These are phyloP conservation scores for Debaryomyces prosopidis DNA, from an alignment of 805 yeast species.

Conservation along the genomic window DNA sequence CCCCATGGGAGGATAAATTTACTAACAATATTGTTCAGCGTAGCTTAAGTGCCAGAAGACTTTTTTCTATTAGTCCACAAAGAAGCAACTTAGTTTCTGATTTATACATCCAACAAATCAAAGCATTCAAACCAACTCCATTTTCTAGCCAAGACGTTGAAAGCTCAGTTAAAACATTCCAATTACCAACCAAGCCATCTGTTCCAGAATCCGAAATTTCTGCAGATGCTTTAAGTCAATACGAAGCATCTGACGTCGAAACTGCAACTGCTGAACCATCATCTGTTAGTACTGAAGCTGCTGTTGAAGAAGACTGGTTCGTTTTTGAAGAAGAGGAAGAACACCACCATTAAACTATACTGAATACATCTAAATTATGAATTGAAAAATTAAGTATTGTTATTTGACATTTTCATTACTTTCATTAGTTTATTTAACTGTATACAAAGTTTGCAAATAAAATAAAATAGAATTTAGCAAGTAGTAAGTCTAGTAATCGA, in stretches of 20 bases:
- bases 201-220: slow-evolving; percentile 71
- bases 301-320: slow-evolving; percentile 71
- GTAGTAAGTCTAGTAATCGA: background rate
- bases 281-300: slow-evolving; percentile 41
- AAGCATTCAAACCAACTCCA: slow-evolving; percentile 84
- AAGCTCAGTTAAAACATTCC: slow-evolving; percentile 80
- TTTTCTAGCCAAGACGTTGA: slow-evolving; percentile 73
- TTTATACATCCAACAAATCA: slow-evolving; percentile 82
- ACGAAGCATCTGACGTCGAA: slow-evolving; percentile 74
- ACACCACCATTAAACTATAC: slow-evolving; percentile 48
- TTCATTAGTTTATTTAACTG: background rate
- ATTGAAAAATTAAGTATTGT: background rate
- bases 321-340: slow-evolving; percentile 69
- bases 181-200: slow-evolving; percentile 75
- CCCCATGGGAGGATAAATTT: background rate
- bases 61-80: slow-evolving; percentile 42
- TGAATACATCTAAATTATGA: background rate
- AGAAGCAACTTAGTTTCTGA: slow-evolving; percentile 71
- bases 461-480: background rate
- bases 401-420: background rate
- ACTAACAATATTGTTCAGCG: slow-evolving; percentile 20
- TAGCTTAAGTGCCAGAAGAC: slow-evolving; percentile 39
- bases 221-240: slow-evolving; percentile 66
- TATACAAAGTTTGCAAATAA: background rate
- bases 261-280: slow-evolving; percentile 40